Percentiles rank a stretch among this genome's conserved stretches.
phyloP scores from a whole-genome alignment of 2,329 filamentous ascomycete species.

The Xylariaceae sp. region DNA sequence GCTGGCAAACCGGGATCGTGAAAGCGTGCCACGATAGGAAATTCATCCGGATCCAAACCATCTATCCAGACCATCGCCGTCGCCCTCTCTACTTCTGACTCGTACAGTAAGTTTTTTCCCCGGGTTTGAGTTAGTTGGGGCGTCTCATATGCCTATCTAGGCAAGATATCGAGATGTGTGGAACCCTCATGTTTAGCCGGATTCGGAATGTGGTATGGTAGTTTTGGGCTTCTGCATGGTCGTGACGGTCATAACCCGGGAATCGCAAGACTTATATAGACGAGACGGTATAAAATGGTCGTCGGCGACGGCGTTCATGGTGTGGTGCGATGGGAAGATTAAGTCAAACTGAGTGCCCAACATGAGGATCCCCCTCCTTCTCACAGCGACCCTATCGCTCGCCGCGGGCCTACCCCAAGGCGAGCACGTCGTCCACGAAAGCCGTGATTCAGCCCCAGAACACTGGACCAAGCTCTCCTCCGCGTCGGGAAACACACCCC shows the following conservation, averaged over 20 bases:
- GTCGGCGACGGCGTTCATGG: too few species aligned
- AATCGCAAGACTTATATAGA: too few species aligned
- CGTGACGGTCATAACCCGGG: too few species aligned
- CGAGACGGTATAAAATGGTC: too few species aligned
- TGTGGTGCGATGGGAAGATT: too few species aligned
- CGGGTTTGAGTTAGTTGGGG: too few species aligned
- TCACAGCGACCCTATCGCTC: neutral
- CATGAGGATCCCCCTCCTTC: neutral
- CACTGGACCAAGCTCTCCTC: conserved; percentile 5
- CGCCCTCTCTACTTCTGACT: too few species aligned
- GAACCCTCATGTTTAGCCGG: neutral
- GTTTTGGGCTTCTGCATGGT: neutral
- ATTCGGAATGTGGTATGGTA: neutral
- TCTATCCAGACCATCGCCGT: too few species aligned
- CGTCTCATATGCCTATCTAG: neutral
- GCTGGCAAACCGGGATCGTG: too few species aligned
- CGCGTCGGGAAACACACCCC: neutral
- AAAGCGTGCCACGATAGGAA: too few species aligned
- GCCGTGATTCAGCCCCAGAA: neutral
- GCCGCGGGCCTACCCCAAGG: neutral
- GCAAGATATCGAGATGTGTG: neutral
- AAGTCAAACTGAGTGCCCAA: neutral
- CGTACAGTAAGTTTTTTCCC: too few species aligned
- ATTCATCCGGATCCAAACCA: too few species aligned
- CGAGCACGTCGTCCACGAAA: conserved; percentile 10